Evolutionary conservation across 2,329 filamentous ascomycete species (phyloP).

Genomic region (Aspergillus fructus): DNA sequence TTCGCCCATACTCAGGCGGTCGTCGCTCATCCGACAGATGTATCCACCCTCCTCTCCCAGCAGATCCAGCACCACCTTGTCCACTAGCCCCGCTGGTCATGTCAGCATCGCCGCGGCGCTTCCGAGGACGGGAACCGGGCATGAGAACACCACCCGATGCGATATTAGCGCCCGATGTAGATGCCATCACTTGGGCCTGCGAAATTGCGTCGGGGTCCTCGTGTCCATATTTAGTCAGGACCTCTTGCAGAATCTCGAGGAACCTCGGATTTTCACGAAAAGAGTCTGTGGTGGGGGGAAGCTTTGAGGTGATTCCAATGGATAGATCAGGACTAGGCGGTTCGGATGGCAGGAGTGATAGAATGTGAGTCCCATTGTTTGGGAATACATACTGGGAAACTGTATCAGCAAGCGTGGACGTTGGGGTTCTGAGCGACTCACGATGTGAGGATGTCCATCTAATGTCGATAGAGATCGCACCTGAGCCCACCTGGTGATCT

Average conservation of each 20-base stretch:
- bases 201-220: slow-evolving; percentile 57
- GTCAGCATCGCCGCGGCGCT: slow-evolving; percentile 39
- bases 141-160: slow-evolving; percentile 52
- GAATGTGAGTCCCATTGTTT: slow-evolving; percentile 43
- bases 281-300: slow-evolving; percentile 58
- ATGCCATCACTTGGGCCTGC: slow-evolving; percentile 61
- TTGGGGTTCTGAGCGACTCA: slow-evolving; percentile 22
- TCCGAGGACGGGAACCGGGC: slow-evolving; percentile 33
- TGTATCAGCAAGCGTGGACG: slow-evolving; percentile 18
- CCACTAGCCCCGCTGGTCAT: slow-evolving; percentile 57
- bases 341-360: slow-evolving; percentile 57
- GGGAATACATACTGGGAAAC: slow-evolving; percentile 49
- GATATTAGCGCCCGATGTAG: slow-evolving; percentile 56
- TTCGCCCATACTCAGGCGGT: slow-evolving; percentile 63
- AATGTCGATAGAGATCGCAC: slow-evolving; percentile 37
- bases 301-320: slow-evolving; percentile 53
- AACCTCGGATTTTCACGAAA: slow-evolving; percentile 59
- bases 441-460: slow-evolving; percentile 40
- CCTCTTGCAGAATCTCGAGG: slow-evolving; percentile 55
- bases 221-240: slow-evolving; percentile 54
- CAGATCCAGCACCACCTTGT: slow-evolving; percentile 59
- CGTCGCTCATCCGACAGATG: slow-evolving; percentile 62
- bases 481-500: slow-evolving; percentile 25
- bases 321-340: slow-evolving; percentile 55
- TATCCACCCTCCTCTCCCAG: slow-evolving; percentile 60